Evolutionary conservation across 495 filamentous ascomycete genomes (phyloP).

Genomic region (Diplogelasinospora grovesii): DNA sequence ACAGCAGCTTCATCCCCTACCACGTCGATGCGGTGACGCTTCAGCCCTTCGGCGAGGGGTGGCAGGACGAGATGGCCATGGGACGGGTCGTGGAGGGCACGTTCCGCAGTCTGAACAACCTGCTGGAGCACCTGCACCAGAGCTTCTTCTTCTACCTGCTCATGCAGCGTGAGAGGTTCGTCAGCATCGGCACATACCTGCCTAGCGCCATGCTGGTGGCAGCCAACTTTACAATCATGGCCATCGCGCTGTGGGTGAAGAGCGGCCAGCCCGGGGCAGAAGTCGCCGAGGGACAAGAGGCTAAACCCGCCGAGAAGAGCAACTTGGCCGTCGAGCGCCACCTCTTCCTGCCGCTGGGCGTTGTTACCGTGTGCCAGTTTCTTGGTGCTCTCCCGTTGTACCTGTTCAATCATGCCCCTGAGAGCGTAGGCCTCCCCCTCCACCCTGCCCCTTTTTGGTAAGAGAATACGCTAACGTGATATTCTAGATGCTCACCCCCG

Average conservation of each 20-base stretch:
- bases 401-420: constrained; percentile 69
- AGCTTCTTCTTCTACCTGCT: constrained; percentile 99
- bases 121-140: constrained; percentile 95
- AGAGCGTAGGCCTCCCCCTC: constrained; percentile 47
- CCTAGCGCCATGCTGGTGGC: constrained; percentile 96
- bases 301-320: background rate
- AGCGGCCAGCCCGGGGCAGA: constrained; percentile 50
- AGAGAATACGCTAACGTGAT: constrained; percentile 19
- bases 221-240: constrained; percentile 89
- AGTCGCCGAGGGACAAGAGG: constrained; percentile 3
- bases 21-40: constrained; percentile 95
- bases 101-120: constrained; percentile 88
- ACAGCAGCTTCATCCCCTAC: constrained; percentile 94
- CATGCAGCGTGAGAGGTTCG: constrained; percentile 83
- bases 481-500: constrained; percentile 46
- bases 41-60: constrained; percentile 80
- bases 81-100: constrained; percentile 83
- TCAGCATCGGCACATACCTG: constrained; percentile 95
- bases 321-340: constrained; percentile 54
- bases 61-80: constrained; percentile 95
- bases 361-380: constrained; percentile 66
- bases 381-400: constrained; percentile 80
- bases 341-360: constrained; percentile 67
- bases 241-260: constrained; percentile 85
- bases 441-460: background rate